Evolutionary conservation across 306 rosid species (phyloP).

Genomic region (Rosa chinensis): DNA sequence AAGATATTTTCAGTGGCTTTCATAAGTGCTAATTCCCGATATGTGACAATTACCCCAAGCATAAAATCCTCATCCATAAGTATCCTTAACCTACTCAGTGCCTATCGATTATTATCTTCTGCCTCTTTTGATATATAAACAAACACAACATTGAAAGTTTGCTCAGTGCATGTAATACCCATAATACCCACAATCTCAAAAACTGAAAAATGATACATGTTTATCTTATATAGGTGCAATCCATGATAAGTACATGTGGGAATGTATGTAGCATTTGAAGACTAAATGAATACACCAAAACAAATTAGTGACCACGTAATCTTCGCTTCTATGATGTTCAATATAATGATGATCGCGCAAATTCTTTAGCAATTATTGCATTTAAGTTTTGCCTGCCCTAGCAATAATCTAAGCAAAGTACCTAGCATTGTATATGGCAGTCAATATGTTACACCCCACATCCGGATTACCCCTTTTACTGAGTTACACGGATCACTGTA

Average conservation of each 20-base stretch:
- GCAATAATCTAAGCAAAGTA: no score
- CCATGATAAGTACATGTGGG: no score
- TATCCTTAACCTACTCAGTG: not conserved
- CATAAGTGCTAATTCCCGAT: no score
- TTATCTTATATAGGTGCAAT: no score
- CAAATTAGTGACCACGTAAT: not conserved
- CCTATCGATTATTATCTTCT: not conserved
- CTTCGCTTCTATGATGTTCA: not conserved
- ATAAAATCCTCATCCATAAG: not conserved
- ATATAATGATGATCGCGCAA: not conserved
- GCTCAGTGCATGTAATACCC: no score
- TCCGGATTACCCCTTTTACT: no score
- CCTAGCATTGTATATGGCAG: not conserved
- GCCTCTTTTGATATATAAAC: not conserved
- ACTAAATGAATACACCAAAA: not conserved
- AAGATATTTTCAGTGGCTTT: no score
- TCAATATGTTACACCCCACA: no score
- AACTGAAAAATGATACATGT: no score
- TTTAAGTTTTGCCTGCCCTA: not conserved
- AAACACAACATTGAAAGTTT: not conserved
- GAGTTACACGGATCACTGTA: no score
- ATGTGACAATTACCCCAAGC: not conserved
- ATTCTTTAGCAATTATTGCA: not conserved
- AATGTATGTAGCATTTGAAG: not conserved
- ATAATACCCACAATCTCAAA: no score